Evolutionary conservation across 2,329 filamentous ascomycete genomes (phyloP).

Genomic region (Pyricularia sp.): DNA sequence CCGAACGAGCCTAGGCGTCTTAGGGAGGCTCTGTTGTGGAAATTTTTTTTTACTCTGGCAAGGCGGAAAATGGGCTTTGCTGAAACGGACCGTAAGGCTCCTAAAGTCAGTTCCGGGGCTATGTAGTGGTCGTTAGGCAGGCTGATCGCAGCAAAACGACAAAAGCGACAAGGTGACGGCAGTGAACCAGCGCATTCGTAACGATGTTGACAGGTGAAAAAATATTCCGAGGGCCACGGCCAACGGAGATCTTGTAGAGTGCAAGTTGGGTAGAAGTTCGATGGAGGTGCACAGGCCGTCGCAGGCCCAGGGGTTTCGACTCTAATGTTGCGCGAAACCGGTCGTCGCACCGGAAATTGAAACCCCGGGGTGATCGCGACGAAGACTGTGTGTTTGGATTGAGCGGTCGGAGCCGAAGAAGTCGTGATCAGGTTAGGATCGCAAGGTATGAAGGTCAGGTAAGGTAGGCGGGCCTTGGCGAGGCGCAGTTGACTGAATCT

Average conservation of each 20-base stretch:
- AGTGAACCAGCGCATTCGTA: neutral
- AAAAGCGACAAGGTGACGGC: neutral
- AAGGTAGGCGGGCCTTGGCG: neutral
- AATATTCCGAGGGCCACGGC: neutral
- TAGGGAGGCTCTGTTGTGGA: neutral
- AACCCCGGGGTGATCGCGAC: neutral
- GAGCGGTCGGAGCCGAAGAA: neutral
- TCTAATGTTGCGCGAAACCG: neutral
- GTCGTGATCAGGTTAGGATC: neutral
- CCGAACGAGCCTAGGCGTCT: neutral
- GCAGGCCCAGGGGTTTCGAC: neutral
- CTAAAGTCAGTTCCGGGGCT: neutral
- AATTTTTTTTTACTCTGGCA: neutral
- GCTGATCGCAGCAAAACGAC: neutral
- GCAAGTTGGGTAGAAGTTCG: neutral
- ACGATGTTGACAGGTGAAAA: neutral
- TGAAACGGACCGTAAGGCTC: neutral
- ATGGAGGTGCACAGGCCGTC: neutral
- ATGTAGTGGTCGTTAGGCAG: neutral
- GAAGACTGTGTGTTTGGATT: neutral
- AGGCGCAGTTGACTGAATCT: neutral
- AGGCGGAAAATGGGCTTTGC: neutral
- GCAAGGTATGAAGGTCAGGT: neutral
- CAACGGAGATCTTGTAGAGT: neutral
- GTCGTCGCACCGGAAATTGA: neutral